phyloP scores from a whole-genome alignment of 2,329 filamentous ascomycete species.

The Fusarium sulawesiense region DNA sequence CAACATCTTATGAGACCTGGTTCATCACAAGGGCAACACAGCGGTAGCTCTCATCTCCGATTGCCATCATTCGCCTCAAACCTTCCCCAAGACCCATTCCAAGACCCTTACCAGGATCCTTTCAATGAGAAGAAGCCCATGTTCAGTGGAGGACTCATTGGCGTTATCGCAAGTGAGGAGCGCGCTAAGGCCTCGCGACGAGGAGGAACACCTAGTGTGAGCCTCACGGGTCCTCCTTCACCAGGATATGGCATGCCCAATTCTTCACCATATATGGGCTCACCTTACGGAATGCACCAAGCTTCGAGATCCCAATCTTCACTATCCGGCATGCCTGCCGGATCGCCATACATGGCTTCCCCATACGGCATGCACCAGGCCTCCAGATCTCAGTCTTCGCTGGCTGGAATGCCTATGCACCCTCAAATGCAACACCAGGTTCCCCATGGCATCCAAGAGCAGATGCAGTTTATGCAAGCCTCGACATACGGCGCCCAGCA shows the following conservation, averaged over 20 bases:
- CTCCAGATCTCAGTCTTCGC: background rate
- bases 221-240: constrained; percentile 8
- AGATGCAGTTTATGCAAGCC: constrained; percentile 19
- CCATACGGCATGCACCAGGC: constrained; percentile 22
- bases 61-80: constrained; percentile 27
- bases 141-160: constrained; percentile 26
- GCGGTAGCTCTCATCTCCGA: constrained; percentile 5
- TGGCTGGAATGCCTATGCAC: constrained; percentile 1
- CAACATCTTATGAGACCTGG: constrained; percentile 32
- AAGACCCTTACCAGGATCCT: constrained; percentile 5
- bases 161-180: constrained; percentile 30
- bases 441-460: constrained; percentile 11
- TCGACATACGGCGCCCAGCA: background rate
- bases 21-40: constrained; percentile 16
- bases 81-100: constrained; percentile 36
- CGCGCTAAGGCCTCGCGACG: constrained; percentile 32
- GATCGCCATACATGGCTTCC: constrained; percentile 5
- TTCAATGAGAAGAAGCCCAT: constrained; percentile 16
- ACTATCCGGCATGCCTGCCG: background rate
- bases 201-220: constrained; percentile 10
- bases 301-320: background rate
- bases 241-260: background rate
- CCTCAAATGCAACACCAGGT: constrained; percentile 20
- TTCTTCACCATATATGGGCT: constrained; percentile 1
- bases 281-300: constrained; percentile 22